Conservation (phyloP, 2,329 filamentous ascomycete genomes). For the Arthrobotrys iridis region DNA sequence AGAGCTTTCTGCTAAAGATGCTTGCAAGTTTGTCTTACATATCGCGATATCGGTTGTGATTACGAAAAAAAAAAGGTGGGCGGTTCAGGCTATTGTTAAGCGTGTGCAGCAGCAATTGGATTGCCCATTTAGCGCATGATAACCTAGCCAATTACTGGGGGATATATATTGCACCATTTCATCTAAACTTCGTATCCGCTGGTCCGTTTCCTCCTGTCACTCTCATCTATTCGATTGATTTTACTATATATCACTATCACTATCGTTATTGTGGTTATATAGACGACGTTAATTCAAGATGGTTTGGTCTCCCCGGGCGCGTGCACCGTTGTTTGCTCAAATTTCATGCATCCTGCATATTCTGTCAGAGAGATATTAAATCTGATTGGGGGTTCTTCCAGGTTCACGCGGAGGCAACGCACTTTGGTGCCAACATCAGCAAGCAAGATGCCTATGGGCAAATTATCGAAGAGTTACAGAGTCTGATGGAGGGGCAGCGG, state of each 20-base stretch:
- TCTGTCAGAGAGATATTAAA: not conserved
- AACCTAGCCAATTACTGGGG: not conserved
- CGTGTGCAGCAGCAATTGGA: constrained; percentile 12
- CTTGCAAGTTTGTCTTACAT: not conserved
- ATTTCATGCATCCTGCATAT: not conserved
- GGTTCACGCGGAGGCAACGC: constrained; percentile 83
- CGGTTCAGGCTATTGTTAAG: constrained; percentile 24
- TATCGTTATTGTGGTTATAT: not conserved
- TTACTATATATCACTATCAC: too few species aligned
- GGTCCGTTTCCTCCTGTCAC: not conserved
- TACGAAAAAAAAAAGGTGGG: not conserved
- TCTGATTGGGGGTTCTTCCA: constrained; percentile 58
- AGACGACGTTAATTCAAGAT: constrained; percentile 13
- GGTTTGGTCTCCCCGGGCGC: constrained; percentile 1
- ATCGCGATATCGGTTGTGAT: constrained; percentile 20
- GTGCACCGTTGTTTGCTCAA: not conserved
- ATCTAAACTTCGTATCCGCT: constrained; percentile 3
- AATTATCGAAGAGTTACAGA: constrained; percentile 75
- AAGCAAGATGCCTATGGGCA: constrained; percentile 80
- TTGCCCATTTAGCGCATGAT: constrained; percentile 27
- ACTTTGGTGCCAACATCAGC: constrained; percentile 72
- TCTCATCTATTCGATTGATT: constrained; percentile 1
- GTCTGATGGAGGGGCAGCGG: constrained; percentile 75
- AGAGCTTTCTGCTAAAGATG: too few species aligned
- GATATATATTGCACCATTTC: constrained; percentile 39